Evolutionary conservation across 306 rosid species (phyloP), one percentile per base, ranked within the genome.

Genomic region (Quercus mongolica): DNA sequence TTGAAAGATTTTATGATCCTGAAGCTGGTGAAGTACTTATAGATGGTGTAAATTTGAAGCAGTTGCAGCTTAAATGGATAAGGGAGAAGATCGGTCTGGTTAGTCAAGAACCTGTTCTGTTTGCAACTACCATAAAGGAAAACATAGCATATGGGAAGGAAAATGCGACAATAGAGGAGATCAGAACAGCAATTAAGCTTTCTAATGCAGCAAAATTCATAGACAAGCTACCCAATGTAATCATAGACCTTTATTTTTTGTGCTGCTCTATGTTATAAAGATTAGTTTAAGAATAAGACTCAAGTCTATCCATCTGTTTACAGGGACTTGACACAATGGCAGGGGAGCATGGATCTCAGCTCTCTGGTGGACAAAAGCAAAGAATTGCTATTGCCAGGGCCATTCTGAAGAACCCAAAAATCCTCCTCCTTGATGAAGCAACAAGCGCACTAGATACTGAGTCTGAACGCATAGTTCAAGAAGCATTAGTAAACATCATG

Each of bases 351-450:
- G 99, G 97, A 56, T 92, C 97, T 54, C 97, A 90, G 74, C 89
- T 95, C 77, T 95, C 99, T 10, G 99, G 99, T 23, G 99, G 99
- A 2, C 99, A 95, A 82, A 95, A 92, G 92, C 99, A 95, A 76
- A 89, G 96, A 84, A 90, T 95, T 85, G 99, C 99, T 56, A 92
- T 95, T 74, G 97, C 98, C 77, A 89, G 99, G 76, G 98, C 99
- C 62, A 92, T 92, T 76, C 56, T 95, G 82, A 95, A 95, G 90
- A 90, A 95, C 71, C 98, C 99, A 1, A 92, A 25, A 85, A 90
- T 92, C 78, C 87, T 91, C 15, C 99, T 95, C 69, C 97, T 95
- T 26, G 99, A 95, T 78, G 98, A 95, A 87, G 99, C 98, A 68
- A 95, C 97, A 41, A 95, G 98, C 57, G 98, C 97, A 2, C 71